phyloP scores from a whole-genome alignment of 116 monocot species.

The Papilionanthe hybrid region DNA sequence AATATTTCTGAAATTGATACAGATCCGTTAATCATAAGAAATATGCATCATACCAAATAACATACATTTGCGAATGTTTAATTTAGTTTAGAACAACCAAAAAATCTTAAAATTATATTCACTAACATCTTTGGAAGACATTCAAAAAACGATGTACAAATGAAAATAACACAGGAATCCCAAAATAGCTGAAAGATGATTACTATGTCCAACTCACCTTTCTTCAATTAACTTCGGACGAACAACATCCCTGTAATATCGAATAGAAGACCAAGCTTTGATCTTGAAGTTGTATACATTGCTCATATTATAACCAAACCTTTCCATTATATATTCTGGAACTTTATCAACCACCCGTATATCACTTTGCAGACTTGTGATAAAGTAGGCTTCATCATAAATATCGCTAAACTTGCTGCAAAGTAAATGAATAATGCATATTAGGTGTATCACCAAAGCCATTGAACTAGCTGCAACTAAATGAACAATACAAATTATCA shows the following conservation, averaged over 20 bases:
- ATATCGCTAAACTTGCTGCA: conserved; percentile 98
- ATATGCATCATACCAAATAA: neutral
- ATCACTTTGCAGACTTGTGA: conserved; percentile 63
- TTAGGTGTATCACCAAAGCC: neutral
- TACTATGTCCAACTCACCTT: conserved; percentile 45
- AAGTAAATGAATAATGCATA: neutral
- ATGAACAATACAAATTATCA: neutral
- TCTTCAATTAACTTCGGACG: conserved; percentile 87
- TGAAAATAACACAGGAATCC: neutral
- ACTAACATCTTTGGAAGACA: neutral
- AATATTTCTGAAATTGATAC: too few relatives aligned
- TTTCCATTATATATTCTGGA: conserved; percentile 85
- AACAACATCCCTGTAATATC: conserved; percentile 66
- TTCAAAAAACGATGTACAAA: neutral
- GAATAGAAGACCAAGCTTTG: conserved; percentile 83
- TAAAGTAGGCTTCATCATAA: conserved; percentile 86
- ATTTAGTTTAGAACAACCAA: conserved; percentile 1
- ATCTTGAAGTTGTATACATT: conserved; percentile 92
- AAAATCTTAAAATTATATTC: conserved; percentile 5
- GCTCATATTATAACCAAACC: conserved; percentile 92
- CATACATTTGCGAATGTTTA: neutral
- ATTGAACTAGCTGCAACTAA: conserved; percentile 2
- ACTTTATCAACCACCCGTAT: conserved; percentile 73
- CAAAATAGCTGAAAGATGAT: neutral
- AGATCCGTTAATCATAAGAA: neutral